Evolutionary conservation across 345 rosid genomes (phyloP), one percentile per base, ranked within the genome.

Genomic region (Psidium friedrichsthalianum): DNA sequence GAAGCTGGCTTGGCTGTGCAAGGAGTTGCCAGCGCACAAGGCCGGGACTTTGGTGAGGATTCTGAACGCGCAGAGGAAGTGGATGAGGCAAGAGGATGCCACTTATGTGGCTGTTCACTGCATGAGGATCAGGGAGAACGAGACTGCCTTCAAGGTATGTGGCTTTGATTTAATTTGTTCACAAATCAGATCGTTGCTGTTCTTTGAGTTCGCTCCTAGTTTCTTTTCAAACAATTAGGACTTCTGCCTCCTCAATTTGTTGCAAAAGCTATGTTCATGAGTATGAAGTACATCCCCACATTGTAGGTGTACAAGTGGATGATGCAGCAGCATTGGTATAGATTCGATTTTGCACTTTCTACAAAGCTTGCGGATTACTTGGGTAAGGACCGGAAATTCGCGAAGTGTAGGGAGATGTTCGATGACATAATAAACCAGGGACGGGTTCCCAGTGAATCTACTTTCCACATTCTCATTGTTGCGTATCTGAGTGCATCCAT

Each of bases 241-340:
- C 0, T 56, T 83, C 64, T 83, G 54, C 32, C 32, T 80, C 29
- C 83, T 81, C 55, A 24, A 49, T 56, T 83, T 58, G 29, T 59
- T 83, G 85, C 78, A 57, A 55, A 56, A 78, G 16, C 49, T 6
- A 12, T 27, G 57, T 59, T 24, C 32, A 14, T n/a, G 15, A 84
- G 40, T 40, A 59, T 36, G 78, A 69, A 69, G 78, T 69, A 36
- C 21, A 36, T 52, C 21, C 36, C 51, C 36, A 13, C 2, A 5
- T 88, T 83, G 84, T 86, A 97, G 99, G 97, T 97, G 51, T 95
- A 95, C 89, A 93, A 93, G 91, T 97, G 98, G 98, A 97, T 95
- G 98, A 91, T 91, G 90, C 92, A 92, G 88, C 98, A 92, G 83
- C 93, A 89, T 84, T 97, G 99, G 99, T 92, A 91, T 88, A 90